Evolutionary conservation across 2,329 filamentous ascomycete genomes (phyloP).

Genomic region (Chaetomium strumarium): DNA sequence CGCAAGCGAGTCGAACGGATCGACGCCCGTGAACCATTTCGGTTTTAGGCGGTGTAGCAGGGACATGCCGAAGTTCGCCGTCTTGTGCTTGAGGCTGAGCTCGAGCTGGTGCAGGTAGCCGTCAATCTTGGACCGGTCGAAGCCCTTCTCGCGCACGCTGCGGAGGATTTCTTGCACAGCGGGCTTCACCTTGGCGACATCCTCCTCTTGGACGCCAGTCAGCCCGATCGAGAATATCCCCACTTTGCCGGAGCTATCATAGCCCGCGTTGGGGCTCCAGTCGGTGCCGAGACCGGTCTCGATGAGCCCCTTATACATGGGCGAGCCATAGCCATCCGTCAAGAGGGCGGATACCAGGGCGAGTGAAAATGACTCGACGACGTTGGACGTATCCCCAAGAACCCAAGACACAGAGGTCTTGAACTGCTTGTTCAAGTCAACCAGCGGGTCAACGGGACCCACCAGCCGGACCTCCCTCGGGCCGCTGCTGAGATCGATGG

Average conservation of each 20-base stretch:
- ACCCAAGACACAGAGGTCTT: conserved; percentile 95
- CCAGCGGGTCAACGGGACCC: conserved; percentile 81
- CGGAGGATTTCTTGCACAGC: conserved; percentile 67
- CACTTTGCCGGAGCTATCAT: conserved; percentile 69
- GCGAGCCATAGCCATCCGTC: conserved; percentile 92
- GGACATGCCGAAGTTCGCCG: conserved; percentile 86
- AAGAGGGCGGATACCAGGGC: conserved; percentile 76
- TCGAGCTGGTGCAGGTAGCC: conserved; percentile 92
- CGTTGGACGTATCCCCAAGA: conserved; percentile 73
- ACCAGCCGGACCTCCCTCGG: conserved; percentile 64
- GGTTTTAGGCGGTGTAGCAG: conserved; percentile 84
- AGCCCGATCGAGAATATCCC: conserved; percentile 88
- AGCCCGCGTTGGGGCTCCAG: conserved; percentile 91
- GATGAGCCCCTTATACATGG: conserved; percentile 81
- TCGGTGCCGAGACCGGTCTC: conserved; percentile 87
- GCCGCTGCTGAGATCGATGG: conserved; percentile 63
- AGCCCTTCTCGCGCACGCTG: conserved; percentile 67
- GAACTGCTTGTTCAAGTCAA: conserved; percentile 78
- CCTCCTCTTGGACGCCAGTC: conserved; percentile 77
- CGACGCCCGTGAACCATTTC: conserved; percentile 91
- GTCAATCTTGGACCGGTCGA: conserved; percentile 85
- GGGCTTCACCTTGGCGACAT: conserved; percentile 70
- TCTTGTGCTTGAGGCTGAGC: conserved; percentile 92
- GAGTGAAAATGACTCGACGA: conserved; percentile 83
- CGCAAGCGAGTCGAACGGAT: conserved; percentile 83